Evolutionary conservation across 2,329 filamentous ascomycete genomes (phyloP), one percentile per base, ranked within the genome.

Genomic region (Domatiomyces globalis): DNA sequence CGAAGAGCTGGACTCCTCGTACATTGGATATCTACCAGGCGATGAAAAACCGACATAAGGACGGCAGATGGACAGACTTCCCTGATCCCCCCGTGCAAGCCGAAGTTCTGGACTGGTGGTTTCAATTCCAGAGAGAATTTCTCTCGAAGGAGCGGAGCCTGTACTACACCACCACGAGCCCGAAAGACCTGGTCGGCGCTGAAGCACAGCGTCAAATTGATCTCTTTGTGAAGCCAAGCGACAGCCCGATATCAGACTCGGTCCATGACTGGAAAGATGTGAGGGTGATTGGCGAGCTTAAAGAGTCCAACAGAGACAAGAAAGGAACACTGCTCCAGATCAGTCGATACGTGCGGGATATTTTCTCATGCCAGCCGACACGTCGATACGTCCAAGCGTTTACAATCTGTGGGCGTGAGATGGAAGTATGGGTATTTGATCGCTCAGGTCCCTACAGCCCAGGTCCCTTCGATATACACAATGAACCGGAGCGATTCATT

Each of bases 281-380:
- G 18, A 17, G 17, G 20, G 51, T 52, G 9, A 29, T 55, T 25
- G 49, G 54, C 3, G 52, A 58, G 46, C 49, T 54, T 20, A 53
- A 53, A 10, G 50, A 56, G 54, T 75, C 67, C 10, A 75, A 63
- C 10, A 55, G 54, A 1, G 69, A 64, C 9, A 9, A 56, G 52
- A 60, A 54, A 61, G 55, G 51, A 42, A 58, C 39, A 54, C 54
- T 63, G 22, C 49, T 63, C 27, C 52, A 36, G 27, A n/a, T n/a
- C n/a, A 5, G n/a, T n/a, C n/a, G n/a, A n/a, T n/a, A n/a, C n/a
- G n/a, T n/a, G n/a, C n/a, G n/a, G n/a, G n/a, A n/a, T 29, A 29
- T 64, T 12, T 66, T 66, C 56, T 49, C 55, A 54, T 54, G 50
- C 53, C 60, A 67, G 60, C 62, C 60, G 18, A 62, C 60, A 7